Evolutionary conservation across 352 stramenopile species (phyloP).

Genomic region (Phytophthora aleatoria): DNA sequence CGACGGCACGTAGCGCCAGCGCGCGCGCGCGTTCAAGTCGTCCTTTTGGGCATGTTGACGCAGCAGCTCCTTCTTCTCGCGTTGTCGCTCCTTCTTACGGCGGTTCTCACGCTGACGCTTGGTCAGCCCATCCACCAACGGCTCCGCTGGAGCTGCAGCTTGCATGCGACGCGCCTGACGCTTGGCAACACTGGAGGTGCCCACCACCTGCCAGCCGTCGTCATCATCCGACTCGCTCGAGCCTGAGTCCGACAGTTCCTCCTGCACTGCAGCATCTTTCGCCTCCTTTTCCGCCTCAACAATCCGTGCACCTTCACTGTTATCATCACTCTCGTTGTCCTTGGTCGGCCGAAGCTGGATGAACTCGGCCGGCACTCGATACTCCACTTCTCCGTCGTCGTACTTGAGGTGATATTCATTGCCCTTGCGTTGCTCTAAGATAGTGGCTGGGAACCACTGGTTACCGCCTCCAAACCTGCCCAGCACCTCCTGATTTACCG

Average conservation of each 20-base stretch:
- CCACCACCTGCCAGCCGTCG: constrained; percentile 79
- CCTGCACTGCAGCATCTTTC: constrained; percentile 15
- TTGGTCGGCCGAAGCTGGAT: constrained; percentile 39
- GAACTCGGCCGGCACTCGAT: constrained; percentile 59
- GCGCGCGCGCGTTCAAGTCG: constrained; percentile 67
- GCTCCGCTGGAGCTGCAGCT: constrained; percentile 15
- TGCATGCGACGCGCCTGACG: constrained; percentile 21
- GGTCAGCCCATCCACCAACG: constrained; percentile 58
- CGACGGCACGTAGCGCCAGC: constrained; percentile 73
- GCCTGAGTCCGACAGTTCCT: constrained; percentile 20
- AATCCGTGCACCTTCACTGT: constrained; percentile 8
- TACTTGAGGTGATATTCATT: constrained; percentile 80
- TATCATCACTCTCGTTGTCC: constrained; percentile 23
- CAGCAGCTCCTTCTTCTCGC: constrained; percentile 75
- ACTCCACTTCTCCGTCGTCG: constrained; percentile 78
- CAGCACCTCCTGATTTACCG: constrained; percentile 54
- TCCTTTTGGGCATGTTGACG: constrained; percentile 71
- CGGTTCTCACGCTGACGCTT: constrained; percentile 83
- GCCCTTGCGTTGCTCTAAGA: constrained; percentile 74
- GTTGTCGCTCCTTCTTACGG: constrained; percentile 79
- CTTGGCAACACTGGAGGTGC: constrained; percentile 25
- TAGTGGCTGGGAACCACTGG: constrained; percentile 68
- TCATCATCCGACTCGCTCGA: constrained; percentile 50
- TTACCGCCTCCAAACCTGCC: constrained; percentile 59
- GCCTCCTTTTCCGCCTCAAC: constrained; percentile 9